Conservation (phyloP, 768 basidiomycete genomes). For the Brasilioporus rufonigricans region DNA sequence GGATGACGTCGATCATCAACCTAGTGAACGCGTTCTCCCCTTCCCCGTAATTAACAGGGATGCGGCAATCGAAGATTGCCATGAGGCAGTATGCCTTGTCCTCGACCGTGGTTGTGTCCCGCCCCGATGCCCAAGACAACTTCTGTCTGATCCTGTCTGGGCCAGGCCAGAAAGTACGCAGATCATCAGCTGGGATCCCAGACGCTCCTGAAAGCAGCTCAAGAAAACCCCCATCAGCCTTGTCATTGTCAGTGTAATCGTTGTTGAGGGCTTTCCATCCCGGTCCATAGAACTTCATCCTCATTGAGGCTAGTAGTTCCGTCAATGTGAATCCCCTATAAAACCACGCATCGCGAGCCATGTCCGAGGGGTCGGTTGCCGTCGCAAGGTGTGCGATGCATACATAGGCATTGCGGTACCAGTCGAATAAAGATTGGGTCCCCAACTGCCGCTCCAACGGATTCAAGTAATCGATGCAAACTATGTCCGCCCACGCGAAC, state of each 20-base stretch:
- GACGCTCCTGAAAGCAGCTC: conserved; percentile 12
- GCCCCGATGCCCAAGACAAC: conserved; percentile 18
- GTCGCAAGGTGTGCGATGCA: conserved; percentile 16
- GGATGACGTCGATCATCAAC: conserved; percentile 18
- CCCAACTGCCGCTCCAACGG: background rate
- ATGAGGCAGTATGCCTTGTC: conserved; percentile 22
- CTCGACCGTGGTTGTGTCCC: conserved; percentile 7
- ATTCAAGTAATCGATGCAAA: conserved; percentile 9
- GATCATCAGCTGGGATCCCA: conserved; percentile 9
- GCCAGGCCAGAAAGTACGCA: conserved; percentile 19
- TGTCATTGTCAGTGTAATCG: conserved; percentile 19
- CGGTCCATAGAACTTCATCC: conserved; percentile 23
- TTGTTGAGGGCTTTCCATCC: conserved; percentile 18
- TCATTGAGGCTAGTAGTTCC: conserved; percentile 19
- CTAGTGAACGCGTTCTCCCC: conserved; percentile 14
- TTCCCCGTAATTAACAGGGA: conserved; percentile 13
- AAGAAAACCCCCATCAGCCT: conserved; percentile 19
- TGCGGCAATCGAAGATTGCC: conserved; percentile 14
- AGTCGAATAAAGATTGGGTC: conserved; percentile 8
- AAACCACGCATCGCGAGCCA: conserved; percentile 17
- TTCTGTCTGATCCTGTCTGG: conserved; percentile 19
- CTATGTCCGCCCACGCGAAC: conserved; percentile 20
- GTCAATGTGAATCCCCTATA: conserved; percentile 12
- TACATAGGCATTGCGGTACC: conserved; percentile 23
- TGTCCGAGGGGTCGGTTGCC: background rate